phyloP scores from a whole-genome alignment of 805 yeast species.

The Sugiyamaella marilandica region DNA sequence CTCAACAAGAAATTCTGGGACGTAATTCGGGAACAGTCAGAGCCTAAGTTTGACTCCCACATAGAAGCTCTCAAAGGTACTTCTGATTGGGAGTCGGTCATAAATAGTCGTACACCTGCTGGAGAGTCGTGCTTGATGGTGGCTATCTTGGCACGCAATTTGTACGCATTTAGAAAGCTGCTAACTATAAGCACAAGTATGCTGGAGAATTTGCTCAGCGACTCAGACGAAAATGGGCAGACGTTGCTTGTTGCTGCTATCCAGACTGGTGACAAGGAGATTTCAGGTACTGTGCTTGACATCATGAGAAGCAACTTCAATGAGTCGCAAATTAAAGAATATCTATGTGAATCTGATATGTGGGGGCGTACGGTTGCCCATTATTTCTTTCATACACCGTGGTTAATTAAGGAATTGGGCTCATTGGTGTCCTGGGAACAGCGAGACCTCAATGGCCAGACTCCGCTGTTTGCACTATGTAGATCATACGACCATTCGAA shows the following conservation, averaged over 20 bases:
- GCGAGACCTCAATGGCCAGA: constrained; percentile 61
- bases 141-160: constrained; percentile 49
- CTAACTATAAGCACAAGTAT: constrained; percentile 44
- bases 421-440: constrained; percentile 60
- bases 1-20: constrained; percentile 53
- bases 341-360: constrained; percentile 48
- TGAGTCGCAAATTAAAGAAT: constrained; percentile 42
- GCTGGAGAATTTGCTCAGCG: constrained; percentile 68
- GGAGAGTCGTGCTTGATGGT: constrained; percentile 73
- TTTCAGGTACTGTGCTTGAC: constrained; percentile 44
- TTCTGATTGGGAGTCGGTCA: constrained; percentile 19
- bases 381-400: constrained; percentile 54
- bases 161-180: constrained; percentile 37
- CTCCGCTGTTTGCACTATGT: constrained; percentile 72
- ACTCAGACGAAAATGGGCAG: constrained; percentile 49
- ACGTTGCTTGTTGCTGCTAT: constrained; percentile 61
- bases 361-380: constrained; percentile 67
- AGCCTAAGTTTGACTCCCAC: constrained; percentile 2
- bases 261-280: constrained; percentile 45
- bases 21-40: constrained; percentile 38
- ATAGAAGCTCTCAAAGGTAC: constrained; percentile 3
- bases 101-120: constrained; percentile 40
- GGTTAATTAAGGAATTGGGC: constrained; percentile 52
- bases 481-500: constrained; percentile 74
- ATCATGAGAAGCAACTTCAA: constrained; percentile 42